These are phyloP conservation scores for Solanum tarijense DNA, from an alignment of 257 asterid species.

Conservation along the genomic window DNA sequence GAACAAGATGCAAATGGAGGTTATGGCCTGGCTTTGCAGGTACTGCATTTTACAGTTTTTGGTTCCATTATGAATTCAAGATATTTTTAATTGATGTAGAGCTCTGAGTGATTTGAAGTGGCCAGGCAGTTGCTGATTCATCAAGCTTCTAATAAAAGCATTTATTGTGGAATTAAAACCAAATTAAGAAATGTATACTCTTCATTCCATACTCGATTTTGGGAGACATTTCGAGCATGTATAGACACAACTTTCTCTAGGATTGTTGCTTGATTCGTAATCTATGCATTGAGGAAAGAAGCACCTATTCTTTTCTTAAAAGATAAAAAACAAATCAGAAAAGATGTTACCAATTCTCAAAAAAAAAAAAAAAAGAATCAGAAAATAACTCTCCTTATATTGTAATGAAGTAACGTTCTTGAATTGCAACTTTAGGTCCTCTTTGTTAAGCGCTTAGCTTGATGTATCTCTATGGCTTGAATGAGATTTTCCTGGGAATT, in stretches of 20 bases:
- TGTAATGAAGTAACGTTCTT: neutral
- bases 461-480: neutral
- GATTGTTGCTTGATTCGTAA: neutral
- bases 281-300: neutral
- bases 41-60: conserved; percentile 9
- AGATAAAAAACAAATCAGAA: neutral
- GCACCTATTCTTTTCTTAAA: neutral
- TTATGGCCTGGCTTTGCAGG: conserved; percentile 98
- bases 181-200: neutral
- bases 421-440: neutral
- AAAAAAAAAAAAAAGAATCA: neutral
- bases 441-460: neutral
- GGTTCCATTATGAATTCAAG: neutral
- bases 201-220: neutral
- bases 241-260: neutral
- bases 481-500: neutral
- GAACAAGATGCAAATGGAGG: conserved; percentile 95
- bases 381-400: neutral
- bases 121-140: neutral
- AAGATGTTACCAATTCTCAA: neutral
- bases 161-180: neutral
- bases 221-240: neutral
- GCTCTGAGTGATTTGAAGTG: neutral
- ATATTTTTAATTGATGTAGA: neutral
- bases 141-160: neutral